These are phyloP conservation scores for Paraphaeosphaeria minitans DNA, from an alignment of 2,329 filamentous ascomycete genomes.

Conservation along the genomic window DNA sequence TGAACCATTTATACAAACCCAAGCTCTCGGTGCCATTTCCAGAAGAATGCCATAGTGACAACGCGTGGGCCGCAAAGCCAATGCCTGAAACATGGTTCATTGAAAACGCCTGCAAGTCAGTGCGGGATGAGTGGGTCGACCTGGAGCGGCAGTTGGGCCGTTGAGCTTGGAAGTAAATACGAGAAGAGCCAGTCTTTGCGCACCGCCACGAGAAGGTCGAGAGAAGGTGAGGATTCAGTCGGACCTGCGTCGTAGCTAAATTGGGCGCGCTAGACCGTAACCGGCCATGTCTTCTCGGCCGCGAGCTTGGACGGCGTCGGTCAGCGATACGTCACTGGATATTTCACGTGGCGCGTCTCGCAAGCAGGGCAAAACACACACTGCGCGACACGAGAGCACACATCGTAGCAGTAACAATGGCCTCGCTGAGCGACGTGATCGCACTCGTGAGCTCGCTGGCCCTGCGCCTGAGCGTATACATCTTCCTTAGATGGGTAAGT, in stretches of 20 bases:
- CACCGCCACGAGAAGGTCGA: conserved; percentile 9
- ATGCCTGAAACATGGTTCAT: conserved; percentile 5
- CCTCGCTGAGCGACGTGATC: conserved; percentile 41
- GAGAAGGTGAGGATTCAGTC: not conserved
- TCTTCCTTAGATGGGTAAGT: conserved; percentile 68
- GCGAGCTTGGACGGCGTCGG: not conserved
- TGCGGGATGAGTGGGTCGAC: not conserved
- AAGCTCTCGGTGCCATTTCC: not conserved
- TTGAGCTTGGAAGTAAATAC: conserved; percentile 4
- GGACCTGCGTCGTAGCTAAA: not conserved
- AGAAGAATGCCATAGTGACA: not conserved
- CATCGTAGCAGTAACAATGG: conserved; percentile 31
- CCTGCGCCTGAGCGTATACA: conserved; percentile 57
- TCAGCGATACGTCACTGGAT: conserved; percentile 9
- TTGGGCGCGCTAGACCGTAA: not conserved
- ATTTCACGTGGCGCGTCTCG: not conserved
- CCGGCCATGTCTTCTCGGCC: not conserved
- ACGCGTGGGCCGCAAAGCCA: not conserved
- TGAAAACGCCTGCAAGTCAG: conserved; percentile 6
- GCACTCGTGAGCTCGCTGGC: conserved; percentile 54
- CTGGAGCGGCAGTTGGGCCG: conserved; percentile 3
- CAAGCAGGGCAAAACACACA: conserved; percentile 4
- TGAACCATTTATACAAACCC: conserved; percentile 12
- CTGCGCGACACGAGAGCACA: conserved; percentile 15
- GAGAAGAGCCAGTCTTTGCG: conserved; percentile 5